phyloP scores from a whole-genome alignment of 1,284 basidiomycete species.

The Ceratobasidium sp. region DNA sequence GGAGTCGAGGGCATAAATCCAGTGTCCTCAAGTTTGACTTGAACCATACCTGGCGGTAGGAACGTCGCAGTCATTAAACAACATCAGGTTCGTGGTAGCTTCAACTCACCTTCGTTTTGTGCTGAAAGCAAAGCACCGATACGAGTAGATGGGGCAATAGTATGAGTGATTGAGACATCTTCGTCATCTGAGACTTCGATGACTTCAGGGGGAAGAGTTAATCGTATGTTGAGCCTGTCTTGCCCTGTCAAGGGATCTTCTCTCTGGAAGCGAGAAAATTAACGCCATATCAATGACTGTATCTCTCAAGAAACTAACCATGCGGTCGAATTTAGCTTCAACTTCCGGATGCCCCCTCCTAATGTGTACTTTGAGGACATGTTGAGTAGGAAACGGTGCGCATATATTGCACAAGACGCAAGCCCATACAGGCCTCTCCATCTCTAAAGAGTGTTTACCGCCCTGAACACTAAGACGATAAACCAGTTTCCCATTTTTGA shows the following conservation, averaged over 20 bases:
- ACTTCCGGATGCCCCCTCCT: constrained; percentile 15
- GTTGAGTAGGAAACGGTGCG: constrained; percentile 27
- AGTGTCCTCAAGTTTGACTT: background rate
- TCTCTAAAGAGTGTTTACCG: background rate
- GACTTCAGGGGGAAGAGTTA: constrained; percentile 17
- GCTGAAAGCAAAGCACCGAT: constrained; percentile 19
- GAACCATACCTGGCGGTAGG: background rate
- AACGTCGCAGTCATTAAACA: background rate
- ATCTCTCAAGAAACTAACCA: too few relatives aligned
- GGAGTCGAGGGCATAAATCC: background rate
- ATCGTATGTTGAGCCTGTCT: background rate
- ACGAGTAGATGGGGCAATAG: constrained; percentile 17
- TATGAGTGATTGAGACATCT: background rate
- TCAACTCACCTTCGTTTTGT: background rate
- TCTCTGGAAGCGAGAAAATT: too few relatives aligned
- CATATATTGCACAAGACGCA: constrained; percentile 34
- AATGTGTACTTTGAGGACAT: constrained; percentile 14
- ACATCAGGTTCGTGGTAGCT: background rate
- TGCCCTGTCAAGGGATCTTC: background rate
- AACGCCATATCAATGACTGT: too few relatives aligned
- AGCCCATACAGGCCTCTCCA: background rate
- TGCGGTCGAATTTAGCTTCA: background rate
- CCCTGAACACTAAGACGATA: constrained; percentile 17
- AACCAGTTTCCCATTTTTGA: background rate
- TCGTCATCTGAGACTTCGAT: constrained; percentile 25